A percentile compares a stretch with the other conserved stretches of the same genome.
These are phyloP conservation scores for Hyphopichia khmerensis DNA, from an alignment of 1,139 yeast species.

Conservation along the genomic window DNA sequence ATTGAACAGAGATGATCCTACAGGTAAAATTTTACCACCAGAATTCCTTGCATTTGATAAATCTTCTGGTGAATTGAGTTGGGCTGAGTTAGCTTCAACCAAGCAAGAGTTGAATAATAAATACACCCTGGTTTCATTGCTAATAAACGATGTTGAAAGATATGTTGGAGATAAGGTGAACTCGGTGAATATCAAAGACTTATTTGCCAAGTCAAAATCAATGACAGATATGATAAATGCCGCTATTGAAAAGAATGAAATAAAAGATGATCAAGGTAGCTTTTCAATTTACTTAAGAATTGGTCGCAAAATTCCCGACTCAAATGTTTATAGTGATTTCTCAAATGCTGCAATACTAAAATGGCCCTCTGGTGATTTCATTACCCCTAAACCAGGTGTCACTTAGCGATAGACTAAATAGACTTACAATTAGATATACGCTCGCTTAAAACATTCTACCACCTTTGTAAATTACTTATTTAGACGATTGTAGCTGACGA, in stretches of 20 bases:
- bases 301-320: constrained; percentile 46
- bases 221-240: neutral
- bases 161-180: constrained; percentile 53
- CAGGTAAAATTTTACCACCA: constrained; percentile 63
- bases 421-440: neutral
- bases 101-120: constrained; percentile 11
- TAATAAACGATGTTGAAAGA: constrained; percentile 78
- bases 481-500: no score
- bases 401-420: constrained; percentile 16
- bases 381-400: constrained; percentile 45
- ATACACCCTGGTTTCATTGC: constrained; percentile 54
- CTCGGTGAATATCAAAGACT: constrained; percentile 36
- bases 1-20: constrained; percentile 73
- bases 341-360: constrained; percentile 55
- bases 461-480: no score
- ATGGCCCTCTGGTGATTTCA: constrained; percentile 59
- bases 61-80: constrained; percentile 29
- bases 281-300: constrained; percentile 52
- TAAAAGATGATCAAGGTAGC: constrained; percentile 24
- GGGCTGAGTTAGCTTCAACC: constrained; percentile 23
- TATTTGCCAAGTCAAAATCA: constrained; percentile 30
- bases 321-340: constrained; percentile 47
- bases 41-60: constrained; percentile 36
- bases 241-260: constrained; percentile 3
- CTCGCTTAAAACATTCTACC: no score